Conservation (phyloP, 306 rosid species). For the Vigna unguiculata region DNA sequence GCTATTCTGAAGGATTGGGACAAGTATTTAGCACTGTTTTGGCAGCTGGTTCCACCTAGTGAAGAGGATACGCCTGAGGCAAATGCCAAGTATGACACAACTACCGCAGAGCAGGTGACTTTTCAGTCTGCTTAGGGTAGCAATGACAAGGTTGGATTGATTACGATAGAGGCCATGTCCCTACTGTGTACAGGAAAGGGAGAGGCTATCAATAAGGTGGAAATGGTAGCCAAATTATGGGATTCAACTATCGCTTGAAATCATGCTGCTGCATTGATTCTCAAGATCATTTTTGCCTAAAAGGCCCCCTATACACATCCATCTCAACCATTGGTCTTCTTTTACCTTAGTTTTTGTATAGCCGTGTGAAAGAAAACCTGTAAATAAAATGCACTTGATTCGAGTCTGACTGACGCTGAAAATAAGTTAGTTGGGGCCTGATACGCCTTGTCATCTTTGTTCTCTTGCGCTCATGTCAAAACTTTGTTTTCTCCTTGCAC, state of each 20-base stretch:
- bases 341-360: conserved; percentile 49
- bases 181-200: conserved; percentile 48
- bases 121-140: conserved; percentile 77
- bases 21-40: conserved; percentile 77
- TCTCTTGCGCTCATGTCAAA: neutral
- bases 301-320: conserved; percentile 40
- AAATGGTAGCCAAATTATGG: conserved; percentile 32
- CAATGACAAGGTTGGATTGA: conserved; percentile 15
- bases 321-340: conserved; percentile 41
- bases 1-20: conserved; percentile 91
- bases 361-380: conserved; percentile 52
- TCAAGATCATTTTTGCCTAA: conserved; percentile 44
- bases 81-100: conserved; percentile 66
- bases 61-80: conserved; percentile 99
- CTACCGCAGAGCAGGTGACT: conserved; percentile 68
- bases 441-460: neutral
- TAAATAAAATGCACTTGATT: conserved; percentile 53
- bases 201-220: conserved; percentile 33
- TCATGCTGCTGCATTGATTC: conserved; percentile 37
- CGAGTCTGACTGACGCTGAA: conserved; percentile 29
- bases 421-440: conserved; percentile 42
- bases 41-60: conserved; percentile 99
- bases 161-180: conserved; percentile 18
- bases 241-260: conserved; percentile 29
- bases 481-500: neutral